phyloP scores from a whole-genome alignment of 2,329 filamentous ascomycete species.

The Aspergillus sp. region DNA sequence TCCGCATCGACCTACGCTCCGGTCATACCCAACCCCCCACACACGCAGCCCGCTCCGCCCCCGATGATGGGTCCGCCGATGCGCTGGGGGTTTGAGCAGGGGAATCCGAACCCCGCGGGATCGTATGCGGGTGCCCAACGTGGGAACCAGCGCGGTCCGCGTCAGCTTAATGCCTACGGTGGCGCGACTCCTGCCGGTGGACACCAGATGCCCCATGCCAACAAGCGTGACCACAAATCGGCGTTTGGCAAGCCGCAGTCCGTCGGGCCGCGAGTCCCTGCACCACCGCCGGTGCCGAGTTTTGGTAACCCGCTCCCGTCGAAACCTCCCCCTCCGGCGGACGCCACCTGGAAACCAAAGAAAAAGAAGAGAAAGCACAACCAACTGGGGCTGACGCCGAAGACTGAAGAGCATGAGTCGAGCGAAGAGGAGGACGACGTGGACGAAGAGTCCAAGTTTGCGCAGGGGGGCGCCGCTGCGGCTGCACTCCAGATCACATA shows the following conservation, averaged over 20 bases:
- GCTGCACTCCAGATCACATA: constrained; percentile 52
- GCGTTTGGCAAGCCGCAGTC: constrained; percentile 35
- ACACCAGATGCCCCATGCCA: constrained; percentile 19
- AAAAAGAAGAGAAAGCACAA: constrained; percentile 46
- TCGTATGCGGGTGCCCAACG: constrained; percentile 40
- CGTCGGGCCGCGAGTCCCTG: constrained; percentile 29
- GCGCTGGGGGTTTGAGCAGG: constrained; percentile 52
- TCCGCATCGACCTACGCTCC: constrained; percentile 19
- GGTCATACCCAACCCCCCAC: constrained; percentile 20
- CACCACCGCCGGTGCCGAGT: constrained; percentile 44
- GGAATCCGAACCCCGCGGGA: constrained; percentile 49
- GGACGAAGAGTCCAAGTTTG: constrained; percentile 45
- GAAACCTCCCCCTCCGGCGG: constrained; percentile 39
- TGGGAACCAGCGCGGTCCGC: constrained; percentile 23
- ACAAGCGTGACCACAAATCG: constrained; percentile 38
- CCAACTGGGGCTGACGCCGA: constrained; percentile 47
- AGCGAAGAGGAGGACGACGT: constrained; percentile 46
- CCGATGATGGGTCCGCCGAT: constrained; percentile 56
- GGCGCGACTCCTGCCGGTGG: constrained; percentile 16
- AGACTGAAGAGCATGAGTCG: constrained; percentile 44
- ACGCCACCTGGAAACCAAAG: constrained; percentile 33
- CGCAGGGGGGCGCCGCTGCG: constrained; percentile 19
- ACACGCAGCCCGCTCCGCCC: constrained; percentile 24
- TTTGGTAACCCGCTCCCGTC: constrained; percentile 44
- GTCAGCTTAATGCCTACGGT: constrained; percentile 20